phyloP scores from a whole-genome alignment of 2,329 filamentous ascomycete species.

The Corynespora cassiicola region DNA sequence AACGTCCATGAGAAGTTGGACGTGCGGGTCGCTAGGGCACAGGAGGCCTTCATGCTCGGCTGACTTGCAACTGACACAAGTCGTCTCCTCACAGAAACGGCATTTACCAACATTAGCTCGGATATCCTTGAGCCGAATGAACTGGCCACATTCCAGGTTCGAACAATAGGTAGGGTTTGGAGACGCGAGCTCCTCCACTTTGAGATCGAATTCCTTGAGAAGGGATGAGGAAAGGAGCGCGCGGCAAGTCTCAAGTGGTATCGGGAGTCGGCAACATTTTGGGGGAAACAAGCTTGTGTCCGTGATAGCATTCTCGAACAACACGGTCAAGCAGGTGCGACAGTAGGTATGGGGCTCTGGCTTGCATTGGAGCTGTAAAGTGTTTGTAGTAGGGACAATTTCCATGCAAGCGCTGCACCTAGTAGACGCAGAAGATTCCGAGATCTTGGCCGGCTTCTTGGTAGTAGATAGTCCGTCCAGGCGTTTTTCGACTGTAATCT shows the following conservation, averaged over 20 bases:
- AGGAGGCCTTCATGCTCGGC: conserved; percentile 12
- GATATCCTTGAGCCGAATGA: conserved; percentile 16
- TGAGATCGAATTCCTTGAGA: conserved; percentile 18
- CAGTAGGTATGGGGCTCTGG: conserved; percentile 29
- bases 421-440: neutral
- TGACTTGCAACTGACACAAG: conserved; percentile 20
- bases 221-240: conserved; percentile 12
- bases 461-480: neutral
- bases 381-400: neutral
- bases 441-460: neutral
- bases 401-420: conserved; percentile 14
- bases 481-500: neutral
- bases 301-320: conserved; percentile 21
- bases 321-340: conserved; percentile 21
- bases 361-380: conserved; percentile 12
- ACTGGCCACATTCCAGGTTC: conserved; percentile 15
- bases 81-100: conserved; percentile 12
- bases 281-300: conserved; percentile 29
- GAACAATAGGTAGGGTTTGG: conserved; percentile 23
- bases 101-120: conserved; percentile 14
- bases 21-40: conserved; percentile 18
- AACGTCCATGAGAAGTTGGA: conserved; percentile 18
- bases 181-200: conserved; percentile 22
- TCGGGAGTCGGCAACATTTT: conserved; percentile 21
- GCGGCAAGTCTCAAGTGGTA: conserved; percentile 19